These are phyloP conservation scores for Monosporascus sp. DNA, from an alignment of 2,329 filamentous ascomycete species.

Conservation along the genomic window DNA sequence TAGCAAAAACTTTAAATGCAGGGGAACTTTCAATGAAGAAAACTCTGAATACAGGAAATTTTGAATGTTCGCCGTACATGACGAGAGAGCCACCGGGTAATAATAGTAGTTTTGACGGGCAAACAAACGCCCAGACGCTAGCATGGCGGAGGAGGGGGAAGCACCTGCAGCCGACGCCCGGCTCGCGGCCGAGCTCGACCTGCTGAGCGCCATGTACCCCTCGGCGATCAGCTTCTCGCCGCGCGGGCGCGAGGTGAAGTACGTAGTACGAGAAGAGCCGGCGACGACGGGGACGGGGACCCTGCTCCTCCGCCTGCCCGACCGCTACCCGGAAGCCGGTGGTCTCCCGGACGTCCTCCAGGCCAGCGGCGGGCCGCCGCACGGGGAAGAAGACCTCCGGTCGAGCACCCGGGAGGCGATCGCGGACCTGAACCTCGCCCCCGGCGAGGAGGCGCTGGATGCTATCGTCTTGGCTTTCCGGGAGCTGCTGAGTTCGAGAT, in stretches of 20 bases:
- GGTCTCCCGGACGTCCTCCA: constrained; percentile 12
- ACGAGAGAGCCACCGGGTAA: too few species aligned
- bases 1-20: too few species aligned
- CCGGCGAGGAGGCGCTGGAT: constrained; percentile 14
- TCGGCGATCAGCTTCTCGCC: constrained; percentile 12
- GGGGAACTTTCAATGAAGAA: too few species aligned
- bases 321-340: constrained; percentile 9
- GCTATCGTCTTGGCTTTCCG: constrained; percentile 12
- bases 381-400: constrained; percentile 9
- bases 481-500: constrained; percentile 4
- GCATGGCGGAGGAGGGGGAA: not conserved
- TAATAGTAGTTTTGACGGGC: too few species aligned
- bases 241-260: constrained; percentile 12
- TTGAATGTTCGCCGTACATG: too few species aligned
- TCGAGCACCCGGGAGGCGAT: constrained; percentile 8
- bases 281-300: not conserved
- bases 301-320: constrained; percentile 13
- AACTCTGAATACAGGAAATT: too few species aligned
- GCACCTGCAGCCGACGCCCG: not conserved
- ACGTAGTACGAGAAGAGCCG: not conserved
- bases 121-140: too few species aligned
- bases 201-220: constrained; percentile 12
- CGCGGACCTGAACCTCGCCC: not conserved
- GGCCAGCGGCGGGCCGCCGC: constrained; percentile 8
- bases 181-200: constrained; percentile 3